These are phyloP conservation scores for Boletellus emodensis DNA, from an alignment of 768 basidiomycete genomes.

Conservation along the genomic window DNA sequence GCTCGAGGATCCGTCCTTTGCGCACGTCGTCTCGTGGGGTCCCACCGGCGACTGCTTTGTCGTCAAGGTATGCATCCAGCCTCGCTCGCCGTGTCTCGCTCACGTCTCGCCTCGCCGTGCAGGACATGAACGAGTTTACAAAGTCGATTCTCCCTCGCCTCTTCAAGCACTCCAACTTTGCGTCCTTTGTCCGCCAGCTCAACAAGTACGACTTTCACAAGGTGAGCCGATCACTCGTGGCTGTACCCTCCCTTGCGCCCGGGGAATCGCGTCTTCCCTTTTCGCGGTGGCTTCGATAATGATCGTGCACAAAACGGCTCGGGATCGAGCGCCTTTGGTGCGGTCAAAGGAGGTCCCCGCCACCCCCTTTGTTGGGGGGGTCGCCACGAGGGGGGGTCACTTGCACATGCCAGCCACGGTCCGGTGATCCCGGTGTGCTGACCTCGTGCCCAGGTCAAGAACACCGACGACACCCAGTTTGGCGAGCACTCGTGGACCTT, in stretches of 20 bases:
- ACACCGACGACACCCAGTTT: constrained; percentile 74
- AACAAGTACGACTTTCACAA: constrained; percentile 99
- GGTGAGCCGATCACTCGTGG: constrained; percentile 34
- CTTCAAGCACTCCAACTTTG: constrained; percentile 96
- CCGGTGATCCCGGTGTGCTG: constrained; percentile 2
- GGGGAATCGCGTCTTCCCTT: constrained; percentile 2
- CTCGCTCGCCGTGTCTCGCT: constrained; percentile 1
- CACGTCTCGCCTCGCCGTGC: constrained; percentile 10
- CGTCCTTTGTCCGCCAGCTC: constrained; percentile 85
- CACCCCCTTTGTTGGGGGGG: constrained; percentile 4
- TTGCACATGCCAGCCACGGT: neutral
- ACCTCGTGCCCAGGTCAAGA: constrained; percentile 56
- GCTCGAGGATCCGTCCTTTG: constrained; percentile 76
- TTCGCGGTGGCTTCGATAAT: constrained; percentile 7
- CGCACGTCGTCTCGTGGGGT: constrained; percentile 78
- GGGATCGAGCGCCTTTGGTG: constrained; percentile 17
- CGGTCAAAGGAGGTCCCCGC: constrained; percentile 8
- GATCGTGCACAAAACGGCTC: constrained; percentile 10
- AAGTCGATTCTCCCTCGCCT: constrained; percentile 85
- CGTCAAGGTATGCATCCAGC: constrained; percentile 54
- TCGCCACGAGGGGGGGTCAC: constrained; percentile 7
- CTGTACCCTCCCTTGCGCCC: neutral
- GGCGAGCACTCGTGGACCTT: constrained; percentile 58
- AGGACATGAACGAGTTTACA: constrained; percentile 96
- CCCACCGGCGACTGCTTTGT: constrained; percentile 84